phyloP scores from a whole-genome alignment of 2,329 filamentous ascomycete genomes.

The Colletotrichum liaoningense region DNA sequence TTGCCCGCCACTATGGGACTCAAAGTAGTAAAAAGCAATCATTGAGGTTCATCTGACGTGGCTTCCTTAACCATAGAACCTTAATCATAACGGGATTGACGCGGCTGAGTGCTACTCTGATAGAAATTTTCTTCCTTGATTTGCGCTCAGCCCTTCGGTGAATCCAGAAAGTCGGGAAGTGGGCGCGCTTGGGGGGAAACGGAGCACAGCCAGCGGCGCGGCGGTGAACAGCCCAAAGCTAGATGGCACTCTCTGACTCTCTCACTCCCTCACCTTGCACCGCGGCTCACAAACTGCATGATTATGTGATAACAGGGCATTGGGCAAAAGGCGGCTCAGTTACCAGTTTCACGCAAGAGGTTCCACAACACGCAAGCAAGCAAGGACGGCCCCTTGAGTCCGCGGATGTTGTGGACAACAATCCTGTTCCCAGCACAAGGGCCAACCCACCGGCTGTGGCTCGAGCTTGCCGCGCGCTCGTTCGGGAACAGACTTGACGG shows the following conservation, averaged over 20 bases:
- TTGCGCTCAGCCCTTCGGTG: not conserved
- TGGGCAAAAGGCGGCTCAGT: not conserved
- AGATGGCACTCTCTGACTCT: too few species aligned
- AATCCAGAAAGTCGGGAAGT: not conserved
- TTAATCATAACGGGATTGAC: not conserved
- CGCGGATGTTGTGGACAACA: not conserved
- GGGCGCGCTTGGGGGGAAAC: not conserved
- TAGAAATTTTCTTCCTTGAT: not conserved
- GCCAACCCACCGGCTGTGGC: not conserved
- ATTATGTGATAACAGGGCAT: not conserved
- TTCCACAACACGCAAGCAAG: not conserved
- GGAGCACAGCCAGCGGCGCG: not conserved
- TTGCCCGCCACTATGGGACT: not conserved
- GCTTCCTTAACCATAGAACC: not conserved
- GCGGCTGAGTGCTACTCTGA: slow-evolving; percentile 9
- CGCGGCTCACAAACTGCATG: not conserved
- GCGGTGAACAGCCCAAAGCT: not conserved
- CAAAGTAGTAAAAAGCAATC: not conserved
- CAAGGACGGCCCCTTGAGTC: not conserved
- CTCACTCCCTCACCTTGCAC: not conserved
- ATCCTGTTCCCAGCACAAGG: not conserved
- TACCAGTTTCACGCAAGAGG: not conserved
- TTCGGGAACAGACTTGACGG: not conserved
- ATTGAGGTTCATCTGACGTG: slow-evolving; percentile 9
- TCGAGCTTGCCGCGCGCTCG: slow-evolving; percentile 7